phyloP scores from a whole-genome alignment of 1,284 basidiomycete species.

The Ustilago trichophora region DNA sequence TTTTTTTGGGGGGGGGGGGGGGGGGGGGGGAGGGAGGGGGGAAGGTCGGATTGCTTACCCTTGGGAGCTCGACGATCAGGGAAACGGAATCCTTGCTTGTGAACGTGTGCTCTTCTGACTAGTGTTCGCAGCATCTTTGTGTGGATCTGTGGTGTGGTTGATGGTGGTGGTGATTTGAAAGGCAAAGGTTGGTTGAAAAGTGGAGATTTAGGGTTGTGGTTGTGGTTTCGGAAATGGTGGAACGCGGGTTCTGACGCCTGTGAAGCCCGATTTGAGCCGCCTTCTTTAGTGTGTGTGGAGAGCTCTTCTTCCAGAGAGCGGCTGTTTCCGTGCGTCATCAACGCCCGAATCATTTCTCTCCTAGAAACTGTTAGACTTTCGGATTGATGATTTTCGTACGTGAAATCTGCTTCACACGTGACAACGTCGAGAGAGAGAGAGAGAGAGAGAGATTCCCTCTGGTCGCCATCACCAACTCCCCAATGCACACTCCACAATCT shows the following conservation, averaged over 20 bases:
- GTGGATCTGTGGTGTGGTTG: neutral
- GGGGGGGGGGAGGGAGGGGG: too few species aligned
- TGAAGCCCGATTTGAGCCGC: slow-evolving; percentile 26
- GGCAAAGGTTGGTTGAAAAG: too few species aligned
- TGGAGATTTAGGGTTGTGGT: too few species aligned
- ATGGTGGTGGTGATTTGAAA: neutral
- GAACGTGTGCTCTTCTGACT: slow-evolving; percentile 46
- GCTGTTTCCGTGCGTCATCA: slow-evolving; percentile 16
- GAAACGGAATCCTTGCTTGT: slow-evolving; percentile 56
- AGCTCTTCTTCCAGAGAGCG: neutral
- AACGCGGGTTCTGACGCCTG: neutral
- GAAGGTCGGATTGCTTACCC: too few species aligned
- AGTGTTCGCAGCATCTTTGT: slow-evolving; percentile 59
- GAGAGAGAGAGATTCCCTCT: neutral
- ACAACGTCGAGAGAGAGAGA: neutral
- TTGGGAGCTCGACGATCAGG: slow-evolving; percentile 55
- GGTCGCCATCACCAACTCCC: neutral
- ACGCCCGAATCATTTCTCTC: too few species aligned
- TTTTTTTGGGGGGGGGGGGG: too few species aligned
- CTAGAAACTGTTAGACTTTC: neutral
- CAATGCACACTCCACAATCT: neutral
- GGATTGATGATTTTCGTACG: slow-evolving; percentile 5
- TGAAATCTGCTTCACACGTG: neutral
- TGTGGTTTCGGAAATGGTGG: neutral
- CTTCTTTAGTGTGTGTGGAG: slow-evolving; percentile 6